Conservation (phyloP, 345 rosid species). For the Pelargonium nanum region DNA sequence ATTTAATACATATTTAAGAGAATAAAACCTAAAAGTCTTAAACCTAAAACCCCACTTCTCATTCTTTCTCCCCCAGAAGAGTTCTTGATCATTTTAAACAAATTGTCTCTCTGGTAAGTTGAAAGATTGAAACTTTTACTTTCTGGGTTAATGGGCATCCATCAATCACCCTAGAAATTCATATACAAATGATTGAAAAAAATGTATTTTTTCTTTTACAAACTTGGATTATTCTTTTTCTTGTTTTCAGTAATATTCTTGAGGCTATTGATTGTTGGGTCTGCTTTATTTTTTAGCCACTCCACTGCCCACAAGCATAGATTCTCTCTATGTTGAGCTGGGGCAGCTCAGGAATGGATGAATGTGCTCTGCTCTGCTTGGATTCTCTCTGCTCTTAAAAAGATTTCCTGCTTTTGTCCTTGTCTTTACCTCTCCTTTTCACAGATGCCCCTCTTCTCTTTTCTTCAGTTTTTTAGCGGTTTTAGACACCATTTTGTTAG, state of each 20-base stretch:
- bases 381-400: conserved; percentile 34
- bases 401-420: conserved; percentile 38
- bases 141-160: not conserved
- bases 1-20: not conserved
- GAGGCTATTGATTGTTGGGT: not conserved
- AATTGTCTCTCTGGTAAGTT: conserved; percentile 6
- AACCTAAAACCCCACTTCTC: conserved; percentile 8
- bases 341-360: conserved; percentile 22
- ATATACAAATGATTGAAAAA: conserved; percentile 11
- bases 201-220: not conserved
- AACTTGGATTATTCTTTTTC: not conserved
- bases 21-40: conserved; percentile 3
- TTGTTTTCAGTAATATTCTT: conserved; percentile 6
- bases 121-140: conserved; percentile 16
- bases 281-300: conserved; percentile 24
- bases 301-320: conserved; percentile 53
- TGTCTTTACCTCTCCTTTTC: conserved; percentile 31
- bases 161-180: conserved; percentile 3
- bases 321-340: conserved; percentile 39
- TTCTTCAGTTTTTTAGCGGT: conserved; percentile 31
- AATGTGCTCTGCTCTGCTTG: conserved; percentile 9
- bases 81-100: not conserved
- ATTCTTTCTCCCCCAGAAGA: conserved; percentile 5
- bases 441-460: conserved; percentile 29
- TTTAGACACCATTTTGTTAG: conserved; percentile 15